phyloP scores from a whole-genome alignment of 257 asterid genomes.

The Petunia secreta region DNA sequence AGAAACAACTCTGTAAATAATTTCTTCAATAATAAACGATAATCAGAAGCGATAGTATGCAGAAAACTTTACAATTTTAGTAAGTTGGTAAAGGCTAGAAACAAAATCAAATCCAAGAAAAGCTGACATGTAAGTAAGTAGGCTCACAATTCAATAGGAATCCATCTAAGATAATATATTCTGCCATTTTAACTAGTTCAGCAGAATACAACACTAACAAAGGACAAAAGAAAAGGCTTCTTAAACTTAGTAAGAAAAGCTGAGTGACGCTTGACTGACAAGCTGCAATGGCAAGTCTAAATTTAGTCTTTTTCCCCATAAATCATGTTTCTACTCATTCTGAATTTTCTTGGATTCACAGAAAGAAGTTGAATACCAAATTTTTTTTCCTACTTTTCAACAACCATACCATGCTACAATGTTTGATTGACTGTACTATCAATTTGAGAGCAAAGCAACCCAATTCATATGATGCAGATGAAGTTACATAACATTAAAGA shows the following conservation, averaged over 20 bases:
- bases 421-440: constrained; percentile 10
- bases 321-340: neutral
- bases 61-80: neutral
- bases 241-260: constrained; percentile 1
- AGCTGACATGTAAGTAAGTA: neutral
- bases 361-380: neutral
- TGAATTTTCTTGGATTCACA: neutral
- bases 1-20: neutral
- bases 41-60: neutral
- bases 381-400: neutral
- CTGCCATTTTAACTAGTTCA: neutral
- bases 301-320: neutral
- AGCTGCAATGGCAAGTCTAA: neutral
- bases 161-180: neutral
- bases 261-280: constrained; percentile 1
- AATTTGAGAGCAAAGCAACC: neutral
- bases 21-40: neutral
- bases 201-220: neutral
- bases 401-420: neutral
- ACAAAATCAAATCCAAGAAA: constrained; percentile 5
- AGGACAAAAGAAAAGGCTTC: constrained; percentile 11
- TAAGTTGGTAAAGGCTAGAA: neutral
- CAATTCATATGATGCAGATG: neutral
- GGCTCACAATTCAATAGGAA: constrained; percentile 15
- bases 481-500: neutral